Conservation (phyloP, 2,329 filamentous ascomycete genomes). For the Gnomoniopsis sp. region DNA sequence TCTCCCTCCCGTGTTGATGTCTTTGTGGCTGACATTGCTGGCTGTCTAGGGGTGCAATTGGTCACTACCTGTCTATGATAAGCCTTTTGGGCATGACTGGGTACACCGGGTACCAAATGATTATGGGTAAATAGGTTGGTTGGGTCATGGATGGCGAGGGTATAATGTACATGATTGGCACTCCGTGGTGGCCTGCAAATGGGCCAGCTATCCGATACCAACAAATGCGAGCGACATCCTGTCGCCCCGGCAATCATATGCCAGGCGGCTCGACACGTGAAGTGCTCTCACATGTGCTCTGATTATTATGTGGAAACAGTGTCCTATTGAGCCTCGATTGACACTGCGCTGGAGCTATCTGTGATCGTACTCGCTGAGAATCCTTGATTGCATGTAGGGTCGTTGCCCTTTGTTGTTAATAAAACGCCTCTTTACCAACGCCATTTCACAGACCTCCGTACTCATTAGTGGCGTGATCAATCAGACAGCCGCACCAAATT, state of each 20-base stretch:
- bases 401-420: not conserved
- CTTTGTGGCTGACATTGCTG: too few species aligned
- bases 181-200: not conserved
- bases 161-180: too few species aligned
- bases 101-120: not conserved
- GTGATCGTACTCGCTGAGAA: not conserved
- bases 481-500: not conserved
- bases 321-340: not conserved
- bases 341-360: not conserved
- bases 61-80: slow-evolving; percentile 33
- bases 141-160: not conserved
- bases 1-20: not conserved
- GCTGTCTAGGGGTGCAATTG: slow-evolving; percentile 31
- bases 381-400: not conserved
- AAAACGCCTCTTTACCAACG: not conserved
- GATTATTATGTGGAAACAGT: too few species aligned
- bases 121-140: not conserved
- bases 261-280: not conserved
- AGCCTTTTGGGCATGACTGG: slow-evolving; percentile 1
- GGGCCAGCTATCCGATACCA: too few species aligned
- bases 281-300: not conserved
- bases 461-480: not conserved
- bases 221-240: not conserved
- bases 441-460: not conserved
- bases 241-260: not conserved